Evolutionary conservation across 2,329 filamentous ascomycete genomes (phyloP).

Genomic region (Alternaria arborescens): DNA sequence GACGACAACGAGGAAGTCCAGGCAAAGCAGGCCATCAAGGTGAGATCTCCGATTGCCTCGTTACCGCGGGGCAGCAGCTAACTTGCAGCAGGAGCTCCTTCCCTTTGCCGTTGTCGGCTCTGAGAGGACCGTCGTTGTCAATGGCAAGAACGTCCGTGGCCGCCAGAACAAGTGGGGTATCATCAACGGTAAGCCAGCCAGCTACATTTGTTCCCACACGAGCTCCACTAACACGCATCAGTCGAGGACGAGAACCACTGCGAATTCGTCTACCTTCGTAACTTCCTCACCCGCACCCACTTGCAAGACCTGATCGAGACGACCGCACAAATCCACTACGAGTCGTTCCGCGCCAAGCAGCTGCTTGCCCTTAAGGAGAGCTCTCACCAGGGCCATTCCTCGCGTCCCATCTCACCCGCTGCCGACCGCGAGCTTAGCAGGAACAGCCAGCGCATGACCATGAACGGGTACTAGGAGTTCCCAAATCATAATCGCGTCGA

Average conservation of each 20-base stretch:
- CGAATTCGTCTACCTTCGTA: constrained; percentile 97
- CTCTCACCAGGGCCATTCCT: constrained; percentile 78
- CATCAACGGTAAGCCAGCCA: constrained; percentile 71
- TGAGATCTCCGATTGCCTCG: constrained; percentile 53
- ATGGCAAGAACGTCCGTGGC: constrained; percentile 95
- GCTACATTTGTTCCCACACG: not conserved
- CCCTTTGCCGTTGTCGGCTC: constrained; percentile 98
- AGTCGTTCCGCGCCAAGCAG: constrained; percentile 99
- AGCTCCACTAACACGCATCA: constrained; percentile 28
- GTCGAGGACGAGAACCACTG: constrained; percentile 99
- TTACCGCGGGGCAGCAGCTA: constrained; percentile 36
- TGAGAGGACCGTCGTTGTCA: constrained; percentile 96
- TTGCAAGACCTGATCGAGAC: constrained; percentile 99
- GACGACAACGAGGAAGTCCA: constrained; percentile 95
- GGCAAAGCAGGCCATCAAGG: constrained; percentile 96
- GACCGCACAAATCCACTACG: constrained; percentile 99
- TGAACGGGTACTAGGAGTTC: constrained; percentile 89
- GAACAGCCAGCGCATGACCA: constrained; percentile 95
- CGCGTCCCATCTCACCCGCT: constrained; percentile 92
- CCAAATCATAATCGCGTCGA: constrained; percentile 45
- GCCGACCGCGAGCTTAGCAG: constrained; percentile 96
- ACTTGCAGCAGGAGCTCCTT: constrained; percentile 75
- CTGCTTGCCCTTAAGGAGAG: constrained; percentile 97
- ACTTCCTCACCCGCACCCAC: constrained; percentile 98
- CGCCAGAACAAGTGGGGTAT: constrained; percentile 99